phyloP scores from a whole-genome alignment of 192 early-diverging fungal species.

The Podila epigama region DNA sequence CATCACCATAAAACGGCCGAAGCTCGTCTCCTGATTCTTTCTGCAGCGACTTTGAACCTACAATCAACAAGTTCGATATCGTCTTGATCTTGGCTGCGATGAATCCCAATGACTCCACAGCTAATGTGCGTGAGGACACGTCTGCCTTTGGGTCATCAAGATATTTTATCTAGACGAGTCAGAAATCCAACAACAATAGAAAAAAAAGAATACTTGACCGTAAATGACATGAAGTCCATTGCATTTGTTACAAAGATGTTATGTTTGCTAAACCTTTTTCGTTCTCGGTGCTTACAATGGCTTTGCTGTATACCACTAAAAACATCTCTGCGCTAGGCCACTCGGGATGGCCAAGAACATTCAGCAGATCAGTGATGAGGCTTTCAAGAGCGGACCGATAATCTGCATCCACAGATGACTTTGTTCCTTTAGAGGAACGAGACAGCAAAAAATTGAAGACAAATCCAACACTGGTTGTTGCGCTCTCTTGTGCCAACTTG shows the following conservation, averaged over 20 bases:
- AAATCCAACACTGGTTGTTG: constrained; percentile 16
- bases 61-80: constrained; percentile 4
- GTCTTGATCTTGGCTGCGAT: constrained; percentile 68
- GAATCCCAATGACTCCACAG: constrained; percentile 69
- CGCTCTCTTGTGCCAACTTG: neutral
- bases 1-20: constrained; percentile 14
- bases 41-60: neutral
- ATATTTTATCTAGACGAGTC: constrained; percentile 52
- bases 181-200: neutral
- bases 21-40: constrained; percentile 7
- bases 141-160: constrained; percentile 71
- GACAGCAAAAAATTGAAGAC: constrained; percentile 49
- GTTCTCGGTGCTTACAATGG: constrained; percentile 67
- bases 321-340: constrained; percentile 90
- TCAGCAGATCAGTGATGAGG: constrained; percentile 75
- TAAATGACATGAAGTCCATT: too few relatives aligned
- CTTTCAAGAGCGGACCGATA: constrained; percentile 76
- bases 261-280: neutral
- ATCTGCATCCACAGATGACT: constrained; percentile 69
- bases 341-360: constrained; percentile 80
- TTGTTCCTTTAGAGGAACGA: constrained; percentile 52
- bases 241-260: too few relatives aligned
- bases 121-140: constrained; percentile 58
- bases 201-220: neutral
- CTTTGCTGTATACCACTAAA: constrained; percentile 68